Base-by-base conservation (phyloP, 768 basidiomycete genomes). In the Phaeotremella fagi region DNA sequence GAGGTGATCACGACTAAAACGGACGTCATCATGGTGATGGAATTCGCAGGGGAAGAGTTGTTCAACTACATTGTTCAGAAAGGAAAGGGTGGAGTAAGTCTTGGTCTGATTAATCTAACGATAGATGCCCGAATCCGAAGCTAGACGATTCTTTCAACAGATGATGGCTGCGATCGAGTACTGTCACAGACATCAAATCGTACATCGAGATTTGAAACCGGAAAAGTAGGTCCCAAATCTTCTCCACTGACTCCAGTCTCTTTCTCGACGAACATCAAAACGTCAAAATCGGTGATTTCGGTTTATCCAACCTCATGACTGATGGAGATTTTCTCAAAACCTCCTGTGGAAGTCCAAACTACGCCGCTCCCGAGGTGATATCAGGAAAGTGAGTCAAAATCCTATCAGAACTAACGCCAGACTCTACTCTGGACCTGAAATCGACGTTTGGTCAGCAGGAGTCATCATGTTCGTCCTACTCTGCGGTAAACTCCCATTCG, bases 381-480 rank as follows among this genome's bases (percentile, higher is more conserved):
- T 82, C 86, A 16, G 95, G 95, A 4, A 88, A 88, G 76, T 78
- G 56, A 60, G 77, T 70, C 3, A 9, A 25, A 44, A 37, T 23
- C 43, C 27, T 12, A 41, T 9, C 36, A 43, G 15, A 1, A 16
- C 18, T 54, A 25, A 45, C 38, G 0, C 15, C 55, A 77, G 77
- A 25, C 80, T 92, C 6, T 99, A 99, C 70, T 90, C 90, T 0
- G 95, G 95, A 0, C 92, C 94, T 0, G 95, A 98, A 76, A 95
- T 98, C 66, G 95, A 99, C 60, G 90, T 98, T 11, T 99, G 95
- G 95, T 90, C 88, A 63, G 88, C 88, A 50, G 95, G 95, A 0
- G 94, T 99, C n/a, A 98, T 99, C 61, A 81, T 99, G 47, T 97
- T 92, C 76, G 95, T 98, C 52, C 91, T 99, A 85, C 81, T 99